A percentile compares a stretch with the other conserved stretches of the same genome.
phyloP scores from a whole-genome alignment of 2,329 filamentous ascomycete species.

The Colletotrichum camelliae region DNA sequence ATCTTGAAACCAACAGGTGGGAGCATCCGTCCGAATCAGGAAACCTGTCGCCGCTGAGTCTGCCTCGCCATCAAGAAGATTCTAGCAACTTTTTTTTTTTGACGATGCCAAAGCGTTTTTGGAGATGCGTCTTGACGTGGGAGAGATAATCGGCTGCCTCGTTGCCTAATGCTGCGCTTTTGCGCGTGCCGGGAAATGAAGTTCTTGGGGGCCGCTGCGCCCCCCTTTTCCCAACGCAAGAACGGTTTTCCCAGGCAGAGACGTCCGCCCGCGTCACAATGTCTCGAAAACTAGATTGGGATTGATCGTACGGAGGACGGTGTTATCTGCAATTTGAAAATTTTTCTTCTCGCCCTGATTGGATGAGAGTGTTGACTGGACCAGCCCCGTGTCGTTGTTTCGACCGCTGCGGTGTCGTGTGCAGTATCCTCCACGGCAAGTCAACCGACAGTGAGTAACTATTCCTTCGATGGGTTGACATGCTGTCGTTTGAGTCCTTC shows the following conservation, averaged over 20 bases:
- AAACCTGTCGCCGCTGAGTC: background rate
- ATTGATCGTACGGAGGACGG: background rate
- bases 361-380: background rate
- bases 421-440: background rate
- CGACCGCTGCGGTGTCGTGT: background rate
- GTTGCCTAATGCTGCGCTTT: background rate
- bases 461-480: rapidly evolving
- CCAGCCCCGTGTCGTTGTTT: background rate
- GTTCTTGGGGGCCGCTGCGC: background rate
- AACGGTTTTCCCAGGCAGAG: background rate
- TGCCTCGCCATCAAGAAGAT: background rate
- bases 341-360: background rate
- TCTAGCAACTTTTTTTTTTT: background rate
- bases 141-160: background rate
- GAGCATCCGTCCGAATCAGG: background rate
- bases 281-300: background rate
- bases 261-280: background rate
- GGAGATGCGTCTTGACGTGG: background rate
- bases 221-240: background rate
- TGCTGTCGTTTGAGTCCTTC: background rate
- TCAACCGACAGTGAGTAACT: background rate
- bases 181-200: background rate
- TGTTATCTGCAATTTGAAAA: background rate
- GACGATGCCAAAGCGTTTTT: background rate
- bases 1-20: background rate